phyloP scores from a whole-genome alignment of 192 early-diverging fungal species.

The Backusella mclennaniae region DNA sequence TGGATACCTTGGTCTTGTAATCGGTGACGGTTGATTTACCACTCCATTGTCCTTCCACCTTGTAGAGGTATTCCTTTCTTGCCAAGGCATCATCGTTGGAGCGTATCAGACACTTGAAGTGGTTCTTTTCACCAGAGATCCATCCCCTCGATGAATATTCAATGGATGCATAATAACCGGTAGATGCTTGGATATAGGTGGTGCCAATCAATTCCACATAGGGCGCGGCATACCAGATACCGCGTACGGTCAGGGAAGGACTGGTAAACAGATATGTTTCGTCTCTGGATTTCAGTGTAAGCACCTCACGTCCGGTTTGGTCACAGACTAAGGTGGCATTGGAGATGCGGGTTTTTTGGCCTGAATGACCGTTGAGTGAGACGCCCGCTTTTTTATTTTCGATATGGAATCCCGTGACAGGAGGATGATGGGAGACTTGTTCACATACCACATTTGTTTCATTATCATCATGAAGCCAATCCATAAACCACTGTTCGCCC shows the following conservation, averaged over 20 bases:
- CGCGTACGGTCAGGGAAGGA: slow-evolving; percentile 69
- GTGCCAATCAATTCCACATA: slow-evolving; percentile 42
- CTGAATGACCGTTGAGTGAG: slow-evolving; percentile 22
- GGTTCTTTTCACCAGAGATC: slow-evolving; percentile 74
- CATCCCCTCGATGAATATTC: slow-evolving; percentile 69
- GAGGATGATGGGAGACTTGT: slow-evolving; percentile 50
- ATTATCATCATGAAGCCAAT: slow-evolving; percentile 48
- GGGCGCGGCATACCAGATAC: slow-evolving; percentile 49
- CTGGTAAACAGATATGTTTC: slow-evolving; percentile 67
- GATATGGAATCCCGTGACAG: slow-evolving; percentile 43
- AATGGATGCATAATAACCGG: slow-evolving; percentile 44
- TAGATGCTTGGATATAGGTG: slow-evolving; percentile 60
- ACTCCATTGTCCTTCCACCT: slow-evolving; percentile 58
- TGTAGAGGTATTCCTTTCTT: slow-evolving; percentile 21
- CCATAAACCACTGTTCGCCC: slow-evolving; percentile 46
- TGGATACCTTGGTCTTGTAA: slow-evolving; percentile 45
- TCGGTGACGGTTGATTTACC: slow-evolving; percentile 56
- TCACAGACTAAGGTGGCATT: slow-evolving; percentile 64
- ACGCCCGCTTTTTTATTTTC: slow-evolving; percentile 40
- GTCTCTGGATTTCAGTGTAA: slow-evolving; percentile 42
- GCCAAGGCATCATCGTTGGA: slow-evolving; percentile 11
- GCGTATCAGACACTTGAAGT: slow-evolving; percentile 55
- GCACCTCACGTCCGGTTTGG: slow-evolving; percentile 67
- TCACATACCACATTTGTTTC: slow-evolving; percentile 35
- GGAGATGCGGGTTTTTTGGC: slow-evolving; percentile 57